Evolutionary conservation across 495 filamentous ascomycete species (phyloP).

Genomic region (Trypethelium eluteriae): DNA sequence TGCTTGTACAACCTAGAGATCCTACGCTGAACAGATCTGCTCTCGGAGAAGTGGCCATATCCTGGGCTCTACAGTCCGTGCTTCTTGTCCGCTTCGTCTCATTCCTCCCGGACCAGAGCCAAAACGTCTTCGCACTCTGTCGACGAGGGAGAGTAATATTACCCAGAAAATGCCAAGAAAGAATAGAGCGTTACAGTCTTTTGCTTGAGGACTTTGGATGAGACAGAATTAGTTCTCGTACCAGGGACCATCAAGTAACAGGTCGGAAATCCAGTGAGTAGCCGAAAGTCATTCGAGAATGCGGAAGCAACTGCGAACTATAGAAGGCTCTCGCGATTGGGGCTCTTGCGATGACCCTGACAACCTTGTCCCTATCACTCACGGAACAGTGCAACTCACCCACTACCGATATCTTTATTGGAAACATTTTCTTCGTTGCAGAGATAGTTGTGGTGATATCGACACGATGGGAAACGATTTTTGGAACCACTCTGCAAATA

Average conservation of each 20-base stretch:
- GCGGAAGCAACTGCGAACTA: neutral
- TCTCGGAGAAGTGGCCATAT: neutral
- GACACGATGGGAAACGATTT: conserved; percentile 46
- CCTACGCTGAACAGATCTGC: neutral
- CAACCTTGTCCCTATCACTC: conserved; percentile 42
- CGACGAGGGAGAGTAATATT: neutral
- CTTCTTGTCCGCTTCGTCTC: neutral
- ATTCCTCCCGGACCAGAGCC: neutral
- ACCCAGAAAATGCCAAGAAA: neutral
- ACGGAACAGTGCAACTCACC: conserved; percentile 46
- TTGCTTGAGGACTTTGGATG: neutral
- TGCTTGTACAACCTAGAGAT: too few species aligned
- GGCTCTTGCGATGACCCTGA: conserved; percentile 46
- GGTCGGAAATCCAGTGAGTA: neutral
- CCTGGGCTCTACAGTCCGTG: neutral
- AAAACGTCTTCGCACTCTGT: neutral
- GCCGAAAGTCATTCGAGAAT: neutral
- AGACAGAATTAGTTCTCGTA: neutral
- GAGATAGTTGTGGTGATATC: conserved; percentile 43
- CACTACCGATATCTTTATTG: conserved; percentile 43
- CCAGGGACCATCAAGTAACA: conserved; percentile 5
- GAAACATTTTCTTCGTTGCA: conserved; percentile 44
- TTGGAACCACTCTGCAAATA: conserved; percentile 48
- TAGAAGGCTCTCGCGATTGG: conserved; percentile 42
- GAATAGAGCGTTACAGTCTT: conserved; percentile 2